Evolutionary conservation across 2,329 filamentous ascomycete genomes (phyloP).

Genomic region (Fragosphaeria purpurea): DNA sequence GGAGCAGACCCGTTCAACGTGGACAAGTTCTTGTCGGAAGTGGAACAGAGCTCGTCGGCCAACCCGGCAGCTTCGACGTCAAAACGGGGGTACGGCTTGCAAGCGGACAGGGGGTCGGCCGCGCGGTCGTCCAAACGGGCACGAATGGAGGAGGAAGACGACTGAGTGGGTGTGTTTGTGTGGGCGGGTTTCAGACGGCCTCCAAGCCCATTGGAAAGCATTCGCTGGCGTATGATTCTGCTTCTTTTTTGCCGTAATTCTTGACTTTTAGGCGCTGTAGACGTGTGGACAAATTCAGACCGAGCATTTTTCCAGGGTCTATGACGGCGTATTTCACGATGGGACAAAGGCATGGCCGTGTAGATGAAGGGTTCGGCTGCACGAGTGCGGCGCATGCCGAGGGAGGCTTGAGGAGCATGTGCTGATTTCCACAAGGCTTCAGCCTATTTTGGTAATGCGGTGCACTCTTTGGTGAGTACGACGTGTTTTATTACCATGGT

Average conservation of each 20-base stretch:
- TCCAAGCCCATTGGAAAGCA: neutral
- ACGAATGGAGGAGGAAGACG: slow-evolving; percentile 61
- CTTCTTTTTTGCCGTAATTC: neutral
- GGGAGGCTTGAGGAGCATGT: no score
- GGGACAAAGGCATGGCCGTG: no score
- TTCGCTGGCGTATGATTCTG: neutral
- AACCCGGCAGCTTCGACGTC: slow-evolving; percentile 19
- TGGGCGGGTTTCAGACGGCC: neutral
- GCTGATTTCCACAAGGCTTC: no score
- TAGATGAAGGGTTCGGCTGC: no score
- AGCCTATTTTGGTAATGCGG: no score
- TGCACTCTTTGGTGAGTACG: no score
- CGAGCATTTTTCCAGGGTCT: no score
- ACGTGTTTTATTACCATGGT: no score
- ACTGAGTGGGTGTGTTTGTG: slow-evolving; percentile 25
- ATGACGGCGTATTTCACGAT: no score
- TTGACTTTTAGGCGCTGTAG: no score
- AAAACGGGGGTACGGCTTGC: slow-evolving; percentile 68
- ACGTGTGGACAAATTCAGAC: no score
- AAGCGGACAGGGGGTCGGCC: slow-evolving; percentile 48
- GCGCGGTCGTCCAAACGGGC: slow-evolving; percentile 58
- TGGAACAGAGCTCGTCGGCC: slow-evolving; percentile 44
- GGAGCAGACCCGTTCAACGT: slow-evolving; percentile 77
- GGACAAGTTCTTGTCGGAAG: slow-evolving; percentile 84
- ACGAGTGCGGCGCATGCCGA: no score